Conservation (phyloP, 768 basidiomycete genomes). For the Leccinum boreale region DNA sequence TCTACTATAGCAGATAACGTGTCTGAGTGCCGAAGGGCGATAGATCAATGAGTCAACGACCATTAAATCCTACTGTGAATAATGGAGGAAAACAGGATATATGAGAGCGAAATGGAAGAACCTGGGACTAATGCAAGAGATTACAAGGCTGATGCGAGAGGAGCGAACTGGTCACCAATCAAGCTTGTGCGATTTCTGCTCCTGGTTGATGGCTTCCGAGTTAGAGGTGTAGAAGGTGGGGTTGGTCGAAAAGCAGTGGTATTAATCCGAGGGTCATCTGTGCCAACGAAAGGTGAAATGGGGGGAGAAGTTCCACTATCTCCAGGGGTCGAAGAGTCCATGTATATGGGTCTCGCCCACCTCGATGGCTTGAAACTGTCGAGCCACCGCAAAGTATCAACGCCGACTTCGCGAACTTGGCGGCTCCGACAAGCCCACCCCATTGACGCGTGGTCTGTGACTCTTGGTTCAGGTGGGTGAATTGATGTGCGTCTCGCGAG, state of each 20-base stretch:
- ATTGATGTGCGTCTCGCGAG: slow-evolving; percentile 11
- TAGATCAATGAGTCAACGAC: background rate
- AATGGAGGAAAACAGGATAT: background rate
- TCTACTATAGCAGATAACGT: slow-evolving; percentile 8
- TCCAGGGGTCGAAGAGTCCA: slow-evolving; percentile 37
- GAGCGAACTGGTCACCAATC: slow-evolving; percentile 29
- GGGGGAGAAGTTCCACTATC: slow-evolving; percentile 19
- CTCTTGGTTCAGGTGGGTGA: slow-evolving; percentile 32
- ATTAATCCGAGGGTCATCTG: slow-evolving; percentile 33
- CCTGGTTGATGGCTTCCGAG: slow-evolving; percentile 60
- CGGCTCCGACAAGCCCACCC: slow-evolving; percentile 58
- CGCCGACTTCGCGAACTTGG: slow-evolving; percentile 58
- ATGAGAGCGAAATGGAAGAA: slow-evolving; percentile 4
- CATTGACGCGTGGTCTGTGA: slow-evolving; percentile 42
- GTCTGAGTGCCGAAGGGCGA: background rate
- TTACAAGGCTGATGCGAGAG: slow-evolving; percentile 16
- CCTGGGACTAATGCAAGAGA: background rate
- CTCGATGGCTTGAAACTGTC: slow-evolving; percentile 58
- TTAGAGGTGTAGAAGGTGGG: slow-evolving; percentile 50
- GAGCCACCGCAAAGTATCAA: slow-evolving; percentile 63
- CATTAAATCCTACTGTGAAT: background rate
- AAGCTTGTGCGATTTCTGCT: slow-evolving; percentile 53
- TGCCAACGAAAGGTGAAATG: slow-evolving; percentile 32
- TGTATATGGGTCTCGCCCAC: slow-evolving; percentile 46
- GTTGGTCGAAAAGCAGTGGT: slow-evolving; percentile 33